Evolutionary conservation across 1,284 basidiomycete genomes (phyloP).

Genomic region (Apiotrichum domesticum): DNA sequence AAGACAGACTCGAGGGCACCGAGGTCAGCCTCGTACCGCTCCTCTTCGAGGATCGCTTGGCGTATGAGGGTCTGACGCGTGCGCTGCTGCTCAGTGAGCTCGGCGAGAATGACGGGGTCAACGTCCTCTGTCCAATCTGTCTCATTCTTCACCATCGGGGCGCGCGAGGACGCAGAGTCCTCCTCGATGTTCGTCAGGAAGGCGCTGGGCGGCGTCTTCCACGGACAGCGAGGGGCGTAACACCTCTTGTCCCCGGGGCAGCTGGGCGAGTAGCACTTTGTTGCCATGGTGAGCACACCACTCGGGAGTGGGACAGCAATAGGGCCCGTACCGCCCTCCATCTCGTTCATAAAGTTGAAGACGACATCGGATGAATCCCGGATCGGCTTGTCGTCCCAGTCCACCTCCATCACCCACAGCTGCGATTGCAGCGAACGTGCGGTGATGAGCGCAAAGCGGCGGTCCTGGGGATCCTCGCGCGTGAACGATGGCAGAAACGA

Average conservation of each 20-base stretch:
- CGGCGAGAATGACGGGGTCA: slow-evolving; percentile 59
- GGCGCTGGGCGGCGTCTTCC: slow-evolving; percentile 51
- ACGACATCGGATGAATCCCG: slow-evolving; percentile 91
- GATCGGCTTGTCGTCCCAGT: slow-evolving; percentile 79
- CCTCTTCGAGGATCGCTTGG: slow-evolving; percentile 84
- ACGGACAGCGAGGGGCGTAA: slow-evolving; percentile 64
- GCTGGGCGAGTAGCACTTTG: slow-evolving; percentile 65
- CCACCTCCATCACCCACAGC: slow-evolving; percentile 94
- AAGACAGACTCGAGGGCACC: slow-evolving; percentile 74
- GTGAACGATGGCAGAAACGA: slow-evolving; percentile 69
- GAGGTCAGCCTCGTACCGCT: slow-evolving; percentile 83
- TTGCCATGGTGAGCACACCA: slow-evolving; percentile 50
- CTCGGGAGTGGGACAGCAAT: slow-evolving; percentile 56
- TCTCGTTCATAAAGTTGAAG: slow-evolving; percentile 90
- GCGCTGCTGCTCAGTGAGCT: slow-evolving; percentile 69
- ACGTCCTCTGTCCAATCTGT: slow-evolving; percentile 66
- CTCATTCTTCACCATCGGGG: slow-evolving; percentile 2
- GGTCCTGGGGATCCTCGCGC: slow-evolving; percentile 61
- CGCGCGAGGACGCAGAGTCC: not conserved
- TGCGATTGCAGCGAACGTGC: slow-evolving; percentile 85
- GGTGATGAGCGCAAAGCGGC: slow-evolving; percentile 74
- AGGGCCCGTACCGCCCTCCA: slow-evolving; percentile 58
- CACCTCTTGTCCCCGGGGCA: slow-evolving; percentile 44
- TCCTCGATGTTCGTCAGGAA: slow-evolving; percentile 23
- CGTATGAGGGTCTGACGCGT: slow-evolving; percentile 84